Evolutionary conservation across 2,329 filamentous ascomycete genomes (phyloP).

Genomic region (Penicillium palitans): DNA sequence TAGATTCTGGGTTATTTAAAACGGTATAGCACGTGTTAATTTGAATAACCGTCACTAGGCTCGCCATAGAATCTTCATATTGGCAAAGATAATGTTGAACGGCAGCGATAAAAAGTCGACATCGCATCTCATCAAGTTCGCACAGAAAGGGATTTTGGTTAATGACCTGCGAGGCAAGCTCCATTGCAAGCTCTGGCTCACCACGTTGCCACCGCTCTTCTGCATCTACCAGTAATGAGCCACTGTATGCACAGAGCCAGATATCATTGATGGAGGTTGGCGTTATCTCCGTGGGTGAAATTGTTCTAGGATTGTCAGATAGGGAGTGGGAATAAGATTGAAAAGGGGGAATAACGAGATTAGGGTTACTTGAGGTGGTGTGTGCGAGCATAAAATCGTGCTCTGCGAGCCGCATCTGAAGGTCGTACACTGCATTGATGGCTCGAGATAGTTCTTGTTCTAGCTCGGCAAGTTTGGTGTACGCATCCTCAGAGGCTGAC

Average conservation of each 20-base stretch:
- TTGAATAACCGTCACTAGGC: conserved; percentile 9
- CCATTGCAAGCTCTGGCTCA: conserved; percentile 13
- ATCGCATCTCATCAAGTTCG: conserved; percentile 14
- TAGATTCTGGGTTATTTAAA: not conserved
- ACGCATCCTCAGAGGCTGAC: not conserved
- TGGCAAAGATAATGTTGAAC: conserved; percentile 12
- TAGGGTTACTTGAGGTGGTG: conserved; percentile 3
- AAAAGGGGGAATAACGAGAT: not conserved
- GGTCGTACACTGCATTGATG: conserved; percentile 9
- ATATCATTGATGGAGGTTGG: conserved; percentile 19
- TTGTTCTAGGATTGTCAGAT: not conserved
- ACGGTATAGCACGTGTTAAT: not conserved
- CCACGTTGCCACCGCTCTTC: conserved; percentile 17
- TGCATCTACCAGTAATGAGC: conserved; percentile 11
- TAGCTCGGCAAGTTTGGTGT: not conserved
- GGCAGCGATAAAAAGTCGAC: conserved; percentile 17
- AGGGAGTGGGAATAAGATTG: not conserved
- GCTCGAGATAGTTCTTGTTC: conserved; percentile 9
- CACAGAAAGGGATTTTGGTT: conserved; percentile 9
- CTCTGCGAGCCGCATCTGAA: conserved; percentile 12
- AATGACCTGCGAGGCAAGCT: conserved; percentile 8
- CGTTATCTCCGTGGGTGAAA: not conserved
- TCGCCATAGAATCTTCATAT: conserved; percentile 15
- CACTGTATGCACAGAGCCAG: conserved; percentile 18
- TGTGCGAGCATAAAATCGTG: conserved; percentile 17